phyloP scores from a whole-genome alignment of 345 rosid species.

The Eucalyptus marginata region DNA sequence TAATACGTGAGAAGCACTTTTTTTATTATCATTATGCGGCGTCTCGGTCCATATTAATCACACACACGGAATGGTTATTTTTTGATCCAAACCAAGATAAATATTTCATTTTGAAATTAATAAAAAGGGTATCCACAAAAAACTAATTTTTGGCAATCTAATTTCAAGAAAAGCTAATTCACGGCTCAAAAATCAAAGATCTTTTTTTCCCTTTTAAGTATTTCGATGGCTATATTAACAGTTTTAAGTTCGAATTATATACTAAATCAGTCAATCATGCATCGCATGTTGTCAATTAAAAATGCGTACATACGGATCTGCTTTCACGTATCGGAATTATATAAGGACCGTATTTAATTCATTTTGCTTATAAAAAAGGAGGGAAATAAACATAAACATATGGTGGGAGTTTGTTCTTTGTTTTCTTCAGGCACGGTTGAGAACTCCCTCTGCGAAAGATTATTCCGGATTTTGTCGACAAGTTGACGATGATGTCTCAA shows the following conservation, averaged over 20 bases:
- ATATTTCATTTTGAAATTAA: neutral
- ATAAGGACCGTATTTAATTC: neutral
- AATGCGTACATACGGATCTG: rapidly evolving
- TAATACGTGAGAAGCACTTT: neutral
- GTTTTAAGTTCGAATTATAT: neutral
- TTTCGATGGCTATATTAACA: neutral
- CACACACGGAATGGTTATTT: neutral
- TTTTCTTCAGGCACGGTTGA: neutral
- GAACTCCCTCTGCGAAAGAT: neutral
- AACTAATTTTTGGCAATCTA: rapidly evolving
- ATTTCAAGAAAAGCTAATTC: neutral
- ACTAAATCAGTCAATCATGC: neutral
- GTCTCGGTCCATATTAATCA: neutral
- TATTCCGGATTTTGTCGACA: neutral
- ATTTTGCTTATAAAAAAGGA: neutral
- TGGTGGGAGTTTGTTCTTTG: neutral
- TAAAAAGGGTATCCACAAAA: neutral
- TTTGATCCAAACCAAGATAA: neutral
- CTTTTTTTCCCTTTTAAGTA: neutral
- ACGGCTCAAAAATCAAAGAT: neutral
- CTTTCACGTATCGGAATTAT: neutral
- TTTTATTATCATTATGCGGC: neutral
- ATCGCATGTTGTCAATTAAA: neutral
- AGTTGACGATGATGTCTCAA: neutral
- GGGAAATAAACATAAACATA: neutral